Evolutionary conservation across 768 basidiomycete species (phyloP).

Genomic region (Russula sp.): DNA sequence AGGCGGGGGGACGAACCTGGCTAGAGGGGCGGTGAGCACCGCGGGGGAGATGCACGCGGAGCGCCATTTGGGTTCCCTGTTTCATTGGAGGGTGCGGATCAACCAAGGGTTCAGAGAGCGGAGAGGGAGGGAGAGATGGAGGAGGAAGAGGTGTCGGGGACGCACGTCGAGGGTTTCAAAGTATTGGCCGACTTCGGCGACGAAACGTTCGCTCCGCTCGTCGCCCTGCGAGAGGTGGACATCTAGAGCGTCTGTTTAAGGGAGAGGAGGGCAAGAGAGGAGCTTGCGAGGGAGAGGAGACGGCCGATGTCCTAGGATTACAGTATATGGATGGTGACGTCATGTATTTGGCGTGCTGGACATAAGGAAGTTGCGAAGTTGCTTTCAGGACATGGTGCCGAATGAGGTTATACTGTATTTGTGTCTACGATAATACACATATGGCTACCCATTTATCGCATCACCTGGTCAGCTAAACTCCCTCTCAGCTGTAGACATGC

Average conservation of each 20-base stretch:
- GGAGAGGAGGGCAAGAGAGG: no score
- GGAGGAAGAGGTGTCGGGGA: not conserved
- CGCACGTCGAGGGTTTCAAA: no score
- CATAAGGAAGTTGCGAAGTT: no score
- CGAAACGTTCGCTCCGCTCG: slow-evolving; percentile 41
- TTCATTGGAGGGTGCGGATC: not conserved
- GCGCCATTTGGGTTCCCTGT: slow-evolving; percentile 50
- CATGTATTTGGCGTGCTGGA: slow-evolving; percentile 66
- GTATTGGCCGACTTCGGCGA: no score
- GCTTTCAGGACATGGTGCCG: no score
- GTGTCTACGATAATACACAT: no score
- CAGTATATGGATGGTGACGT: slow-evolving; percentile 37
- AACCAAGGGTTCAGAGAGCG: not conserved
- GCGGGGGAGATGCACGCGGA: slow-evolving; percentile 43
- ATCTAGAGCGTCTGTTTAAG: slow-evolving; percentile 30
- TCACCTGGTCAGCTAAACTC: no score
- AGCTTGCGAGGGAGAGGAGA: no score
- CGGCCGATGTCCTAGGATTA: slow-evolving; percentile 63
- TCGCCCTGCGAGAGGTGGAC: slow-evolving; percentile 71
- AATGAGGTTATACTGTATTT: no score
- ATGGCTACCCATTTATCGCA: slow-evolving; percentile 25
- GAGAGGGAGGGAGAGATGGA: not conserved
- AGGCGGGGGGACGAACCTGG: slow-evolving; percentile 67
- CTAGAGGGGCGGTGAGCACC: slow-evolving; percentile 74
- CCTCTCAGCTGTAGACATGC: no score